Percentiles rank a stretch among this genome's conserved stretches.
Conservation (phyloP, 257 asterid genomes). For the Solanum rostratum region DNA sequence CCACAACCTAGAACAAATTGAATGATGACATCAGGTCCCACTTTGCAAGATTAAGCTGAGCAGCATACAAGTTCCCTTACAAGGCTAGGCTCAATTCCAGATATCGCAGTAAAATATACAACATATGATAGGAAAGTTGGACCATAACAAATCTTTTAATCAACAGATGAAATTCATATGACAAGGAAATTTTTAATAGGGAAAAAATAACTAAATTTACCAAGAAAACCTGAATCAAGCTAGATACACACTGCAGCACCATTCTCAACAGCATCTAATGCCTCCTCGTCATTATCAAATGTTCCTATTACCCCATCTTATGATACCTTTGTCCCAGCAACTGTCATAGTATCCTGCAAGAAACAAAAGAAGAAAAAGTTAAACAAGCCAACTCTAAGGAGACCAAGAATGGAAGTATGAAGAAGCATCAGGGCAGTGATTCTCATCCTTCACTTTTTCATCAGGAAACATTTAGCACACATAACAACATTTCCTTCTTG, state of each 20-base stretch:
- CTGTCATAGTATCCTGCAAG: constrained; percentile 39
- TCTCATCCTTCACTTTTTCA: not conserved
- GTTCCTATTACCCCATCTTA: constrained; percentile 22
- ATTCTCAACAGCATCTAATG: constrained; percentile 56
- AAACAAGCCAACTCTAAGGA: not conserved
- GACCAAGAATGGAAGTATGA: not conserved
- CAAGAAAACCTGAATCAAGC: constrained; percentile 1
- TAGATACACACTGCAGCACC: constrained; percentile 50
- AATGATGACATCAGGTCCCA: not conserved
- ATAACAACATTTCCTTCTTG: not conserved
- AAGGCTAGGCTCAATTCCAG: not conserved
- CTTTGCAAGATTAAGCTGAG: not conserved
- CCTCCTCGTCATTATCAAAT: constrained; percentile 39
- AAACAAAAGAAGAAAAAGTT: not conserved
- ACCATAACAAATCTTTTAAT: not conserved
- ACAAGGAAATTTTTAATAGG: not conserved
- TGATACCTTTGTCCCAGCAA: constrained; percentile 14
- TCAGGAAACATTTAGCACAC: not conserved
- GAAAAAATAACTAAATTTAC: not conserved
- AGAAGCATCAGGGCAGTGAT: not conserved
- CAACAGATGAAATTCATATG: not conserved
- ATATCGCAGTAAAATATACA: not conserved
- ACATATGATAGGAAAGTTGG: not conserved
- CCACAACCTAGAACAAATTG: constrained; percentile 52
- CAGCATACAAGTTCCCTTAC: not conserved